These are phyloP conservation scores for Xylaria castorea DNA, from an alignment of 495 filamentous ascomycete species.

Conservation along the genomic window DNA sequence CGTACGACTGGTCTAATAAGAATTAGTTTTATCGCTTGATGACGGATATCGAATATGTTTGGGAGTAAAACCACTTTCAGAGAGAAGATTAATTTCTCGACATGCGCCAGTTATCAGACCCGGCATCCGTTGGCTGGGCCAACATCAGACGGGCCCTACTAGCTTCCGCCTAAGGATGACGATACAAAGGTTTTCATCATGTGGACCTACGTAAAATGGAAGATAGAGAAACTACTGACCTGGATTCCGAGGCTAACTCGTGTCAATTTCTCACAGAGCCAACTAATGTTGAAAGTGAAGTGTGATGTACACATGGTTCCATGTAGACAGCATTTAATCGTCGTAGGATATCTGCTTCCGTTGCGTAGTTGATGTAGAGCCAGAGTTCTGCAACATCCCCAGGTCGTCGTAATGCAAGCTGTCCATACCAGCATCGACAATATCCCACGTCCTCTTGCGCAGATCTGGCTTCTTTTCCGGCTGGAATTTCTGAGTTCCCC, in stretches of 20 bases:
- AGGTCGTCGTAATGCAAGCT: constrained; percentile 61
- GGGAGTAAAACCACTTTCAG: constrained; percentile 47
- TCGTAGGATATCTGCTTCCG: constrained; percentile 58
- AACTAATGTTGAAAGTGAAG: neutral
- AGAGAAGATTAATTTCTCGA: constrained; percentile 69
- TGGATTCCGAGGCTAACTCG: neutral
- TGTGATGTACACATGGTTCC: neutral
- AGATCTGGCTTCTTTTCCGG: constrained; percentile 59
- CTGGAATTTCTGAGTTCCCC: constrained; percentile 47
- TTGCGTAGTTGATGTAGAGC: constrained; percentile 41
- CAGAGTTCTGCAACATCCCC: constrained; percentile 30
- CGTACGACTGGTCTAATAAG: neutral
- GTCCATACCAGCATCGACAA: constrained; percentile 58
- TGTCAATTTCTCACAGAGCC: neutral
- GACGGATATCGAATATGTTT: neutral
- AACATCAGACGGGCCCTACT: constrained; percentile 36
- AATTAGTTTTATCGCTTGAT: constrained; percentile 2
- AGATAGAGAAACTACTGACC: constrained; percentile 34
- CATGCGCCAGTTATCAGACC: constrained; percentile 49
- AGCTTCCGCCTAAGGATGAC: constrained; percentile 72
- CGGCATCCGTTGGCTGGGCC: constrained; percentile 35
- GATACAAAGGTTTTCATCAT: constrained; percentile 70
- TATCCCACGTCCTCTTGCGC: constrained; percentile 65
- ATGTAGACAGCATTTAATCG: constrained; percentile 41
- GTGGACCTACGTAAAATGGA: constrained; percentile 27